phyloP scores from a whole-genome alignment of 805 yeast genomes.

The Metschnikowia baotianmanensis region DNA sequence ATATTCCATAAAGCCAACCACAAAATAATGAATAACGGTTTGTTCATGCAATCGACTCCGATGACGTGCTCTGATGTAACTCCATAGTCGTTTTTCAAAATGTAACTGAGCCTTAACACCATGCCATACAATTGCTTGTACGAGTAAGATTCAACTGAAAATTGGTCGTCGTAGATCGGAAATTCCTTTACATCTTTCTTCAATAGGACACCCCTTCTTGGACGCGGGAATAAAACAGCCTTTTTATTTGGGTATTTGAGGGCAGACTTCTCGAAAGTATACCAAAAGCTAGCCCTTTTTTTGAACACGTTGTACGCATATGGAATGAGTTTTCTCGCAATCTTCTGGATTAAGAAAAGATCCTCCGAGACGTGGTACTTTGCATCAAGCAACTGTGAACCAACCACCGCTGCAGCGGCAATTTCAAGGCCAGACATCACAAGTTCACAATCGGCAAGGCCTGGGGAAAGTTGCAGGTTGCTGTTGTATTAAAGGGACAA shows the following conservation, averaged over 20 bases:
- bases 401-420: slow-evolving; percentile 42
- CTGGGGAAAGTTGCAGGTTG: background rate
- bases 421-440: slow-evolving; percentile 38
- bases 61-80: slow-evolving; percentile 66
- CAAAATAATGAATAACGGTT: slow-evolving; percentile 72
- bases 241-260: slow-evolving; percentile 44
- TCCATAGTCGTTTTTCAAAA: slow-evolving; percentile 61
- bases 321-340: slow-evolving; percentile 46
- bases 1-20: slow-evolving; percentile 91
- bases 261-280: slow-evolving; percentile 60
- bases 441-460: background rate
- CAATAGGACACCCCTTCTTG: slow-evolving; percentile 27
- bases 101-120: slow-evolving; percentile 62
- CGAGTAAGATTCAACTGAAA: slow-evolving; percentile 60
- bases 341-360: slow-evolving; percentile 45
- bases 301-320: slow-evolving; percentile 37
- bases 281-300: slow-evolving; percentile 63
- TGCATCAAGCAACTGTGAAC: slow-evolving; percentile 47
- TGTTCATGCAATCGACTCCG: slow-evolving; percentile 76
- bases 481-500: background rate
- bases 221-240: slow-evolving; percentile 66
- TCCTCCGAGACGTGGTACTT: slow-evolving; percentile 52
- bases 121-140: slow-evolving; percentile 67
- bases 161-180: slow-evolving; percentile 52
- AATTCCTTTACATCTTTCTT: slow-evolving; percentile 28